Evolutionary conservation across 2,329 filamentous ascomycete species (phyloP), one percentile per base, ranked within the genome.

Genomic region (Trichoderma breve): DNA sequence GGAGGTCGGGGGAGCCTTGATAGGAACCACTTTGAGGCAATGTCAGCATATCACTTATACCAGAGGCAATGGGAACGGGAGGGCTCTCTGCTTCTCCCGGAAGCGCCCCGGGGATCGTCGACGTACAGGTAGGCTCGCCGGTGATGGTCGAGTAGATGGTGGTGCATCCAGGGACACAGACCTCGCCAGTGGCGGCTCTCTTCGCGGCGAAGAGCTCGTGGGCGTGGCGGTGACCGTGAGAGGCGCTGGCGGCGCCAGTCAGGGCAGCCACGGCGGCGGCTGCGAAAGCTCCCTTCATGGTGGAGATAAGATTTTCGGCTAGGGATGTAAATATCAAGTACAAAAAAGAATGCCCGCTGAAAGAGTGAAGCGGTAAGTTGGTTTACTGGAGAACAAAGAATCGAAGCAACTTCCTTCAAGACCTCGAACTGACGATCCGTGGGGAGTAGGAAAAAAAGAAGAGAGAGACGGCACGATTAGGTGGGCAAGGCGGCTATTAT

Each of bases 311-410:
- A 78, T 18, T 74, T 66, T 67, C 60, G 74, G 28, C 43, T 62
- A 71, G 32, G 34, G 53, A 71, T 18, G 26, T 63, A 28, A 69
- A 53, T 47, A 70, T 39, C 39, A 67, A 73, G 65, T 32, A 70
- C 61, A 73, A 73, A 70, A 74, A 92, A 84, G 90, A 93, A 86
- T 90, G 91, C 89, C 92, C 92, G 92, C 92, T 94, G 85, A 95
- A 94, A 82, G 93, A 93, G 90, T 93, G 92, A 93, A 93, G 91
- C 91, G 91, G 91, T 91, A 76, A 79, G 83, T 86, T 80, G 77
- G 77, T 74, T 76, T 76, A 78, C 80, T 80, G 80, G 77, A 78
- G 81, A 85, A 84, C 81, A 81, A 84, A 82, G 79, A 82, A 80
- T 73, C 74, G 75, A 80, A 79, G 80, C 82, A 82, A 82, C 83